These are phyloP conservation scores for Chimonanthus salicifolius DNA, from an alignment of 164 flowering plant species.

Conservation along the genomic window DNA sequence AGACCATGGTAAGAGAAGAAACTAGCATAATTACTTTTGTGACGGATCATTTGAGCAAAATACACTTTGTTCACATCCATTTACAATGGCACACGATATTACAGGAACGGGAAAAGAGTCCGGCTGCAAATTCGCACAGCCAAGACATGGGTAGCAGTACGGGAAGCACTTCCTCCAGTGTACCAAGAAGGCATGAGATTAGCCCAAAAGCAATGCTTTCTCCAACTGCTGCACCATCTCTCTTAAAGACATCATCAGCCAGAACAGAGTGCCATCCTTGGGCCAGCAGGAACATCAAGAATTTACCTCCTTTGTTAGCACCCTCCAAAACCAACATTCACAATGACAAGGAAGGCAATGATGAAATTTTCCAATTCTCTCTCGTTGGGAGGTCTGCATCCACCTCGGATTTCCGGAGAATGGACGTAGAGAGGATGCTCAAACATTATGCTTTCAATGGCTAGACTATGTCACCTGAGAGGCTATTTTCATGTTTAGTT, in stretches of 20 bases:
- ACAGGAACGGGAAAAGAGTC: conserved; percentile 30
- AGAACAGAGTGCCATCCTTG: conserved; percentile 55
- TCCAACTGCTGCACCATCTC: conserved; percentile 21
- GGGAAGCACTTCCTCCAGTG: conserved; percentile 32
- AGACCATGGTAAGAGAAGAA: too few relatives aligned
- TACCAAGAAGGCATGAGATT: conserved; percentile 1
- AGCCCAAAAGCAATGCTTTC: conserved; percentile 26
- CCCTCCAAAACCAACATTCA: conserved; percentile 32
- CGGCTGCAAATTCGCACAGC: conserved; percentile 16
- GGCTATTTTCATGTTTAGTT: neutral
- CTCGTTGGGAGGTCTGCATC: conserved; percentile 40
- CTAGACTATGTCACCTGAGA: conserved; percentile 4
- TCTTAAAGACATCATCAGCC: conserved; percentile 17
- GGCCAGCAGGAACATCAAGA: conserved; percentile 50
- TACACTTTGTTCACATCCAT: too few relatives aligned
- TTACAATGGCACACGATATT: neutral
- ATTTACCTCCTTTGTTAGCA: conserved; percentile 31
- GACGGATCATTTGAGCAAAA: too few relatives aligned
- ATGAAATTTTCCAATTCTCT: conserved; percentile 8
- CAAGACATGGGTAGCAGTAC: conserved; percentile 30
- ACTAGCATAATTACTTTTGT: too few relatives aligned
- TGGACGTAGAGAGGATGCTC: conserved; percentile 27
- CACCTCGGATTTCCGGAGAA: conserved; percentile 37
- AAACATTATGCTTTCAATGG: conserved; percentile 27
- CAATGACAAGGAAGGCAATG: conserved; percentile 27